phyloP scores from a whole-genome alignment of 352 stramenopile genomes.

The Phytophthora agathidicida region DNA sequence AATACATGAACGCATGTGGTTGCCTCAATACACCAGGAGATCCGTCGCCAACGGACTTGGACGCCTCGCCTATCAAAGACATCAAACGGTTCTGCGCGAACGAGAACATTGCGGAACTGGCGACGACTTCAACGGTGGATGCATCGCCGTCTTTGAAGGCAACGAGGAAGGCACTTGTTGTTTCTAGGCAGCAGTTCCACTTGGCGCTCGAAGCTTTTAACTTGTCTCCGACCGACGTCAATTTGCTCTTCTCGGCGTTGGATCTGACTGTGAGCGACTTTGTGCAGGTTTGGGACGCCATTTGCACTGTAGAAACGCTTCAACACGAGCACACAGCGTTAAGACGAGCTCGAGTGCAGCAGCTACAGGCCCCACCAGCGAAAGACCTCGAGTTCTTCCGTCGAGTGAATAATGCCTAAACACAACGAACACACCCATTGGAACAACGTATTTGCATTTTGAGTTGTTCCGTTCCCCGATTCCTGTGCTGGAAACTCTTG shows the following conservation, averaged over 20 bases:
- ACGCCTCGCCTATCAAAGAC: constrained; percentile 19
- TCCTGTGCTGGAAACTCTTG: constrained; percentile 1
- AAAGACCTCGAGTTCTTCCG: constrained; percentile 51
- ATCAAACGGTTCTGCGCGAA: constrained; percentile 21
- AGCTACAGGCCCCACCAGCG: constrained; percentile 45
- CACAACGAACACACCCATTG: constrained; percentile 4
- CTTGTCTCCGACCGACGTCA: constrained; percentile 50
- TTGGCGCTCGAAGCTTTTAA: constrained; percentile 63
- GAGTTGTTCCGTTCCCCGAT: constrained; percentile 18
- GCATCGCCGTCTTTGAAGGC: constrained; percentile 25
- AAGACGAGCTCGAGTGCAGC: constrained; percentile 47
- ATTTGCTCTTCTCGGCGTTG: constrained; percentile 64
- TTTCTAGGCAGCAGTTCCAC: constrained; percentile 66
- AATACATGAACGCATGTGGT: constrained; percentile 73
- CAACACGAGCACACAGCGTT: constrained; percentile 55
- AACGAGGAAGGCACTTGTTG: constrained; percentile 38
- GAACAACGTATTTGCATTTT: constrained; percentile 17
- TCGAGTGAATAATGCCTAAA: constrained; percentile 2
- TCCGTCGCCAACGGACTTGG: background rate
- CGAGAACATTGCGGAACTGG: background rate
- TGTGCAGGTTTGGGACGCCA: constrained; percentile 54
- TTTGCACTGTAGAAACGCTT: constrained; percentile 48
- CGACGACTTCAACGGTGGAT: constrained; percentile 18
- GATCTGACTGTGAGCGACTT: constrained; percentile 58
- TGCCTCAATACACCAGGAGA: constrained; percentile 13